Evolutionary conservation across 2,329 filamentous ascomycete genomes (phyloP).

Genomic region (Plenodomus tracheiphilus): DNA sequence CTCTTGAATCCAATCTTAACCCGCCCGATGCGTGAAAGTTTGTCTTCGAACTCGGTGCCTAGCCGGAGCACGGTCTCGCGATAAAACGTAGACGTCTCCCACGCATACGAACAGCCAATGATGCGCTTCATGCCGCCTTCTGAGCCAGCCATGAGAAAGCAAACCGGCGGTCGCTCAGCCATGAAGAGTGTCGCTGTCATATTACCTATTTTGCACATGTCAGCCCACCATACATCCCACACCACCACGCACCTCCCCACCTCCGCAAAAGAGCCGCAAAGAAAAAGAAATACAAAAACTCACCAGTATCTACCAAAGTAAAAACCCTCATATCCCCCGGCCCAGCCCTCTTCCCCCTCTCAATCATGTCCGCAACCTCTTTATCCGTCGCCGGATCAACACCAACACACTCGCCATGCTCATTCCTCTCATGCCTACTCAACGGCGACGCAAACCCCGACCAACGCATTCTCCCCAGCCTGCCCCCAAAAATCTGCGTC

Average conservation of each 20-base stretch:
- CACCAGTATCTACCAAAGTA: slow-evolving; percentile 41
- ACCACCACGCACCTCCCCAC: too few relatives aligned
- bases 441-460: slow-evolving; percentile 36
- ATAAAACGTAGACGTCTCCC: slow-evolving; percentile 46
- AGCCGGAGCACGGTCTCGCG: slow-evolving; percentile 52
- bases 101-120: slow-evolving; percentile 53
- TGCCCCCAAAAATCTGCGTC: slow-evolving; percentile 43
- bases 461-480: slow-evolving; percentile 44
- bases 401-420: slow-evolving; percentile 35
- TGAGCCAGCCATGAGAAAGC: slow-evolving; percentile 48
- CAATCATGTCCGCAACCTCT: slow-evolving; percentile 20
- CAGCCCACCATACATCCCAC: too few relatives aligned
- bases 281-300: not conserved
- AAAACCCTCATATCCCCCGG: slow-evolving; percentile 33
- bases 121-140: slow-evolving; percentile 54
- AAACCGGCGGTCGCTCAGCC: slow-evolving; percentile 47
- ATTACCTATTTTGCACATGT: too few relatives aligned
- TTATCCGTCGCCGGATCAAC: slow-evolving; percentile 37
- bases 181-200: slow-evolving; percentile 51
- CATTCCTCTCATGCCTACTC: slow-evolving; percentile 36
- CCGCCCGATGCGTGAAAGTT: slow-evolving; percentile 39
- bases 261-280: too few relatives aligned
- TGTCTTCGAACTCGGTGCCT: slow-evolving; percentile 43
- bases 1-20: slow-evolving; percentile 38
- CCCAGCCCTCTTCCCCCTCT: slow-evolving; percentile 24